Percentiles rank a stretch among this genome's conserved stretches.
Evolutionary conservation across 768 basidiomycete species (phyloP).

Genomic region (Lentinula edodes): DNA sequence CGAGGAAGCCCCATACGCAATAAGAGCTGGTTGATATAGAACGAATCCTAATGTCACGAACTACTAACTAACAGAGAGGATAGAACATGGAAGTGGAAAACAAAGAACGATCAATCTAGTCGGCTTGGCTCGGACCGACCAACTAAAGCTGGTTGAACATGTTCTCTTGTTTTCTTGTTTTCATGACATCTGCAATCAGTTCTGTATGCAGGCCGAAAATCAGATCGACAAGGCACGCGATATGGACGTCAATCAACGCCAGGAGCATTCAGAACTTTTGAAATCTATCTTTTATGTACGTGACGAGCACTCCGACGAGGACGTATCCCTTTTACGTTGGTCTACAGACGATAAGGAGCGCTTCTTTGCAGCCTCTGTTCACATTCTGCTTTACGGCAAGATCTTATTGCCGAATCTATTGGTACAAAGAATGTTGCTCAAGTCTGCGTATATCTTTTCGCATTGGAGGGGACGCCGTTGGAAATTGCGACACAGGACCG

Average conservation of each 20-base stretch:
- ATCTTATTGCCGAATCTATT: slow-evolving; percentile 68
- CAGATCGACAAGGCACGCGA: neutral
- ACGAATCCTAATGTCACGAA: neutral
- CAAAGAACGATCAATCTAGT: neutral
- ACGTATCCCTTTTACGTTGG: slow-evolving; percentile 40
- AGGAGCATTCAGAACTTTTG: neutral
- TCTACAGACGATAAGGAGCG: slow-evolving; percentile 57
- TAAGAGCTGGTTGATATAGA: neutral
- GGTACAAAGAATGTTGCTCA: slow-evolving; percentile 61
- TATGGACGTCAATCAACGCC: neutral
- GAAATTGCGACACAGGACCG: slow-evolving; percentile 6
- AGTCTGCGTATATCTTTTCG: slow-evolving; percentile 60
- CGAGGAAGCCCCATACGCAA: neutral
- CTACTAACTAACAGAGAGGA: neutral
- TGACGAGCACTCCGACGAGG: neutral
- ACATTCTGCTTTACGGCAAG: slow-evolving; percentile 69
- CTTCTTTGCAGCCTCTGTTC: slow-evolving; percentile 69
- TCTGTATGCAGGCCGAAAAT: neutral
- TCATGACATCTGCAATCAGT: no score
- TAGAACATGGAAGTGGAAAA: neutral
- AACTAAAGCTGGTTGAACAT: no score
- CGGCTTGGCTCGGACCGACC: no score
- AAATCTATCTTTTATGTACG: neutral
- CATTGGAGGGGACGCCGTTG: slow-evolving; percentile 26
- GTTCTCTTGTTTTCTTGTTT: no score